These are phyloP conservation scores for Saksenaea oblongispora DNA, from an alignment of 371 early-diverging fungal species.

Conservation along the genomic window DNA sequence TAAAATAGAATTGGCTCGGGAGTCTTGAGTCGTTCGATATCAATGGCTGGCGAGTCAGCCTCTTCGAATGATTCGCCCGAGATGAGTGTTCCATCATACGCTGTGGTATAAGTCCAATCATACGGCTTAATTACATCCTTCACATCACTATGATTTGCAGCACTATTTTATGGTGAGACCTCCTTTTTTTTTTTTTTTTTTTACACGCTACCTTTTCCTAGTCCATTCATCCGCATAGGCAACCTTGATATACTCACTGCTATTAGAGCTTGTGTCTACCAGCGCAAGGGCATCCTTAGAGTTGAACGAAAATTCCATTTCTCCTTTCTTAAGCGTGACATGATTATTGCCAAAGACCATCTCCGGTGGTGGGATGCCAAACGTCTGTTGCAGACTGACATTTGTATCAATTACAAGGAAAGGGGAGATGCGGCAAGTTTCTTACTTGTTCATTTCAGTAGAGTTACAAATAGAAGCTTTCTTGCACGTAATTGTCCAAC, in stretches of 20 bases:
- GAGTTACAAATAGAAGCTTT: constrained; percentile 75
- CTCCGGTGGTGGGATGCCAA: constrained; percentile 86
- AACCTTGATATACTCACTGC: constrained; percentile 75
- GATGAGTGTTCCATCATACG: constrained; percentile 67
- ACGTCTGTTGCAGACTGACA: constrained; percentile 54
- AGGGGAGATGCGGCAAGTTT: neutral
- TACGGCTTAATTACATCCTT: constrained; percentile 86
- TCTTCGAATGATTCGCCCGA: constrained; percentile 14
- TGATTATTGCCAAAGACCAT: constrained; percentile 93
- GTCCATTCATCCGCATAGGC: constrained; percentile 86
- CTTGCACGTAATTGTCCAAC: constrained; percentile 67
- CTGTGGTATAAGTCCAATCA: constrained; percentile 93
- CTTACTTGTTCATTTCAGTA: constrained; percentile 69
- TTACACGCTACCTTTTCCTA: constrained; percentile 62
- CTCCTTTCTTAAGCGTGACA: constrained; percentile 47
- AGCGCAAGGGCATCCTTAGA: constrained; percentile 76
- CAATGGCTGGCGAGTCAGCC: constrained; percentile 50
- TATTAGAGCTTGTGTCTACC: constrained; percentile 66
- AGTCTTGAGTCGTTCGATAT: constrained; percentile 71
- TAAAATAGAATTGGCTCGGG: constrained; percentile 90
- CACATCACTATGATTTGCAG: constrained; percentile 68
- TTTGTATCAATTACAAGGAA: neutral
- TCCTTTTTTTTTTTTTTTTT: neutral
- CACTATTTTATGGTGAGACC: constrained; percentile 18
- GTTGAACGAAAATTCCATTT: constrained; percentile 55